These are phyloP conservation scores for Colletotrichum nymphaeae DNA, from an alignment of 2,329 filamentous ascomycete genomes.

Conservation along the genomic window DNA sequence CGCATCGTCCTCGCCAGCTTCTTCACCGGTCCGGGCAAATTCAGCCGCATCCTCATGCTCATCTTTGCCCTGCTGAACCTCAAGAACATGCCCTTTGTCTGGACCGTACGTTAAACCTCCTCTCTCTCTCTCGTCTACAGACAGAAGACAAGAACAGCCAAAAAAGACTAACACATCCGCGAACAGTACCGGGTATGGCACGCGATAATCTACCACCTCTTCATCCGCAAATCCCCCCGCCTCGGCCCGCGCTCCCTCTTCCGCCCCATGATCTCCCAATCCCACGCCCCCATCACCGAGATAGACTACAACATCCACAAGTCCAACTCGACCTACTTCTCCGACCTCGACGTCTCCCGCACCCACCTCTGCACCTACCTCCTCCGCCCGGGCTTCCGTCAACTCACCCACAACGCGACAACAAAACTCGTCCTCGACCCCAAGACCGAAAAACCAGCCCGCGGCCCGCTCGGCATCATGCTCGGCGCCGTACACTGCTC, in stretches of 20 bases:
- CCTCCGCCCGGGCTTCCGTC: conserved; percentile 67
- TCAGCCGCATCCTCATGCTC: conserved; percentile 63
- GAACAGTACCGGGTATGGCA: conserved; percentile 68
- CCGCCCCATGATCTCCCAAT: conserved; percentile 74
- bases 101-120: conserved; percentile 70
- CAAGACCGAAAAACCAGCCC: conserved; percentile 58
- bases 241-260: conserved; percentile 76
- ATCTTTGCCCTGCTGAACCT: conserved; percentile 72
- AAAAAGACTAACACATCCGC: not conserved
- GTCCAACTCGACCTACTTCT: conserved; percentile 87
- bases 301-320: conserved; percentile 91
- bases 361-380: conserved; percentile 82
- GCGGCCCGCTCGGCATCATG: conserved; percentile 69
- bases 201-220: conserved; percentile 65
- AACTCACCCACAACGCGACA: conserved; percentile 59
- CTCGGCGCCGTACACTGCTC: conserved; percentile 79
- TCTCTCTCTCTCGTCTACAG: too few species aligned
- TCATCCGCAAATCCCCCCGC: conserved; percentile 58
- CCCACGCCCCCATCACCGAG: conserved; percentile 78
- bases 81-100: conserved; percentile 80
- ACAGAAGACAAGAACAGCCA: too few species aligned
- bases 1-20: conserved; percentile 52
- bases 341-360: conserved; percentile 85
- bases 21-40: conserved; percentile 65
- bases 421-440: conserved; percentile 64